Base-by-base conservation (phyloP, 2,329 filamentous ascomycete genomes). In the Dactylonectria estremocensis region DNA sequence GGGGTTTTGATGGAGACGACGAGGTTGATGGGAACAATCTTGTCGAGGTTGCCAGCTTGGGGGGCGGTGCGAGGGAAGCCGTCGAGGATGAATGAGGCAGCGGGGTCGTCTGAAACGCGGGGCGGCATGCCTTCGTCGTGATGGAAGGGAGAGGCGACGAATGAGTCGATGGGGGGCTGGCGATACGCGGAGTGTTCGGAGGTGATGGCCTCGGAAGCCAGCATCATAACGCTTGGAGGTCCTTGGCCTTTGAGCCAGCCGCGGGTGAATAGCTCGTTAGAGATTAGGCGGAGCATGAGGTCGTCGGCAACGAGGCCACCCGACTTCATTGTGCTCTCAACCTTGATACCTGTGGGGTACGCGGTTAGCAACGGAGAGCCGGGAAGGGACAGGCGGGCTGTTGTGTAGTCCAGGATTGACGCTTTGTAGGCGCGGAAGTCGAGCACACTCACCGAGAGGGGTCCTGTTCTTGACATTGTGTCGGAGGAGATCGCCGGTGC, bases 61-160 rank as follows among this genome's bases (percentile, higher is more conserved):
- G 85, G 79, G 1, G 93, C 92, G 7, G 94, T 99, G 72, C 96
- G 92, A 2, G 96, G 96, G 81, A 98, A 99, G 16, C 96, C 96
- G 79, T 99, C 96, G 60, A 99, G 92, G 71, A 99, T 93, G 80
- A 98, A 98, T 1, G 95, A 97, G 9, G 95, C 94, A 1, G 90
- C 85, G 0, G 95, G 93, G 69, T 92, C 88, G 48, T 96, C 88
- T 55, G 91, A 90, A 52, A 86, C 84, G 61, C 82, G 81, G 33
- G 82, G 82, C 67, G 77, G 81, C 67, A 75, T 73, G 74, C 72
- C 80, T 70, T 73, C 77, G 58, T 83, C 82, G 57, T 81, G 77
- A 56, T 78, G 77, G 28, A 80, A 80, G 37, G 81, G 78, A 5
- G 80, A 76, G 18, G 83, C 78, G 58, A 84, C 79, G 67, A 85